Evolutionary conservation across 2,329 filamentous ascomycete species (phyloP).

Genomic region (Bipolaris cookei): DNA sequence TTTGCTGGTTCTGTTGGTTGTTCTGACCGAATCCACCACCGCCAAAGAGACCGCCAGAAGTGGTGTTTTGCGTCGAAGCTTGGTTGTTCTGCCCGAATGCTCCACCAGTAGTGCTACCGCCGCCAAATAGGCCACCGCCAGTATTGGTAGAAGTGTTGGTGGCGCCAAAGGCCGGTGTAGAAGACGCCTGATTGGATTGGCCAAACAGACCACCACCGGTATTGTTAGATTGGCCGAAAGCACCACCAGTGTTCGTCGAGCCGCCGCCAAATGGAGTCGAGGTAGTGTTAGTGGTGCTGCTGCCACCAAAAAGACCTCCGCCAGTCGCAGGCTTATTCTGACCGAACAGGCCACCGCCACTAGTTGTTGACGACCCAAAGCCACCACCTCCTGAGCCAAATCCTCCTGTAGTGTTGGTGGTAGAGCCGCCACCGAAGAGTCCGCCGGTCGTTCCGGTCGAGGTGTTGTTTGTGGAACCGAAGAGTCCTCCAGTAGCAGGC

Average conservation of each 20-base stretch:
- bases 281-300: constrained; percentile 32
- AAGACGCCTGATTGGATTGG: constrained; percentile 33
- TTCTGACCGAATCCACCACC: constrained; percentile 47
- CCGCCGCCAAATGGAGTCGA: constrained; percentile 37
- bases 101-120: constrained; percentile 32
- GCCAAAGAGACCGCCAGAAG: constrained; percentile 52
- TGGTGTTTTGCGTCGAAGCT: constrained; percentile 30
- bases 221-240: constrained; percentile 38
- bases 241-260: constrained; percentile 30
- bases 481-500: constrained; percentile 44
- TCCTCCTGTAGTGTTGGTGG: constrained; percentile 35
- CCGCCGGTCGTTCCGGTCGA: constrained; percentile 38
- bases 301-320: constrained; percentile 44
- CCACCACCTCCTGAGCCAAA: constrained; percentile 43
- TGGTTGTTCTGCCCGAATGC: constrained; percentile 45
- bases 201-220: constrained; percentile 48
- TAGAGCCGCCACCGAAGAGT: constrained; percentile 45
- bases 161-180: constrained; percentile 38
- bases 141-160: constrained; percentile 35
- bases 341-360: constrained; percentile 58
- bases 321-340: constrained; percentile 45
- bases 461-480: constrained; percentile 47
- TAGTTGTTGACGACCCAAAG: constrained; percentile 37
- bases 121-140: constrained; percentile 39
- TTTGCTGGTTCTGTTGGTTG: constrained; percentile 45